A percentile compares a stretch with the other conserved stretches of the same genome.
Evolutionary conservation across 2,329 filamentous ascomycete species (phyloP).

Genomic region (Clarireedia hainanense): DNA sequence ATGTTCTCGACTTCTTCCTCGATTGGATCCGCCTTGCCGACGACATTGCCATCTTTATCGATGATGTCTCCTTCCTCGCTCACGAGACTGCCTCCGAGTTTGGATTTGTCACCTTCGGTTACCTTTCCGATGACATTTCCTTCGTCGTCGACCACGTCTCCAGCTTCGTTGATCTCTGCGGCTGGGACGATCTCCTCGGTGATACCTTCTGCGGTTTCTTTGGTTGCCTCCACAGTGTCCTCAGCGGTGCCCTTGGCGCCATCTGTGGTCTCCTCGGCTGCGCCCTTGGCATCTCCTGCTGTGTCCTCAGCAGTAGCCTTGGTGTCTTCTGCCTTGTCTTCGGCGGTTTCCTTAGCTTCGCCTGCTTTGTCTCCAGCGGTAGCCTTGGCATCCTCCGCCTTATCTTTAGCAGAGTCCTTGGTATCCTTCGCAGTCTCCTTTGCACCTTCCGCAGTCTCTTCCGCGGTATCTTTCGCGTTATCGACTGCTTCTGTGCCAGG

Average conservation of each 20-base stretch:
- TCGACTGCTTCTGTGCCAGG: no score
- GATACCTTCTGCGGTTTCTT: neutral
- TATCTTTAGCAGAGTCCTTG: neutral
- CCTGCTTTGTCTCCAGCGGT: neutral
- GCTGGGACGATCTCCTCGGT: conserved; percentile 6
- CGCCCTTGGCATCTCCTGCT: neutral
- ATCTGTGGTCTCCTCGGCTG: neutral
- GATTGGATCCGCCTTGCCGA: conserved; percentile 27
- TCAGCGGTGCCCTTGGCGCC: neutral
- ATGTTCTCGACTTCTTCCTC: neutral
- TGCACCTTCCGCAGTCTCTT: no score
- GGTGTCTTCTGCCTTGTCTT: neutral
- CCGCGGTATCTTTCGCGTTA: no score
- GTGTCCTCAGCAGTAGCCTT: neutral
- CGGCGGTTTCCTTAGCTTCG: neutral
- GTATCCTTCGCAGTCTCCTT: no score
- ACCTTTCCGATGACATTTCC: conserved; percentile 48
- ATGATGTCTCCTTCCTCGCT: conserved; percentile 44
- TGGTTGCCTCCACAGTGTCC: neutral
- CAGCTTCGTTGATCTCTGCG: conserved; percentile 36
- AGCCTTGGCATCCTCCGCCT: neutral
- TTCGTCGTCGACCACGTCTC: conserved; percentile 45
- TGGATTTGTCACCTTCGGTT: conserved; percentile 55
- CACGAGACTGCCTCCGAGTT: conserved; percentile 33
- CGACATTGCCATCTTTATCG: conserved; percentile 44